Conservation (phyloP, 768 basidiomycete genomes). For the Rhodotorula kratochvilovae region DNA sequence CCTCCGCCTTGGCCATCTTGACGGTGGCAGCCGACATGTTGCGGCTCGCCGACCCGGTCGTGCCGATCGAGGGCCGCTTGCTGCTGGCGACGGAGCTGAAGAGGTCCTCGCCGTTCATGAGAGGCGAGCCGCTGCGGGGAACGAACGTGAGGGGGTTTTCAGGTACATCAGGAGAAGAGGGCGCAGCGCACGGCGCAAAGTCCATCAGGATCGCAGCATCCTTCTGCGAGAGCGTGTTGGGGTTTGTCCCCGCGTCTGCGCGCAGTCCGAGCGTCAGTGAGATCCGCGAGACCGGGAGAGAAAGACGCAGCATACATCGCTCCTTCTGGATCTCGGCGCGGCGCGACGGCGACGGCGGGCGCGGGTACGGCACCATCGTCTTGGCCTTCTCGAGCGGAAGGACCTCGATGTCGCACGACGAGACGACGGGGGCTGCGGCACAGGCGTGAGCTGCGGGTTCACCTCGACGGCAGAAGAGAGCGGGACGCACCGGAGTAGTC, state of each 20-base stretch:
- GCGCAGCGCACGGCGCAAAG: slow-evolving; percentile 40
- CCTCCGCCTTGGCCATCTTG: background rate
- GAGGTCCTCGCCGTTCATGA: slow-evolving; percentile 26
- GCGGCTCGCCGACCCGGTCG: background rate
- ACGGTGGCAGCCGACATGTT: background rate
- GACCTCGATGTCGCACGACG: slow-evolving; percentile 93
- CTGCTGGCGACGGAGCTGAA: background rate
- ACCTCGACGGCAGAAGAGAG: background rate
- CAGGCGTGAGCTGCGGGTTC: background rate
- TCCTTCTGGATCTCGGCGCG: slow-evolving; percentile 81
- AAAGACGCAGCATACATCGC: slow-evolving; percentile 50
- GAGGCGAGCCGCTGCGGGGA: slow-evolving; percentile 13
- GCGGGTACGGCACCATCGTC: slow-evolving; percentile 90
- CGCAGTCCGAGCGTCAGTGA: background rate
- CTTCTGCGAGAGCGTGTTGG: slow-evolving; percentile 45
- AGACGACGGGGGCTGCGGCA: slow-evolving; percentile 75
- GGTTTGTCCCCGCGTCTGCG: slow-evolving; percentile 49
- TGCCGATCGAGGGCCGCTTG: background rate
- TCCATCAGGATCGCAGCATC: slow-evolving; percentile 46
- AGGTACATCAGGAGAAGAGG: slow-evolving; percentile 51
- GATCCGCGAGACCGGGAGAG: slow-evolving; percentile 70
- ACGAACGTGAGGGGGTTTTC: slow-evolving; percentile 23
- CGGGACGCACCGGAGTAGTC: slow-evolving; percentile 77
- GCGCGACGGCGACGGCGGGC: slow-evolving; percentile 92
- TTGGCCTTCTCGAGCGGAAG: slow-evolving; percentile 92